Conservation (phyloP, 345 rosid species). For the Physaria fendleri region DNA sequence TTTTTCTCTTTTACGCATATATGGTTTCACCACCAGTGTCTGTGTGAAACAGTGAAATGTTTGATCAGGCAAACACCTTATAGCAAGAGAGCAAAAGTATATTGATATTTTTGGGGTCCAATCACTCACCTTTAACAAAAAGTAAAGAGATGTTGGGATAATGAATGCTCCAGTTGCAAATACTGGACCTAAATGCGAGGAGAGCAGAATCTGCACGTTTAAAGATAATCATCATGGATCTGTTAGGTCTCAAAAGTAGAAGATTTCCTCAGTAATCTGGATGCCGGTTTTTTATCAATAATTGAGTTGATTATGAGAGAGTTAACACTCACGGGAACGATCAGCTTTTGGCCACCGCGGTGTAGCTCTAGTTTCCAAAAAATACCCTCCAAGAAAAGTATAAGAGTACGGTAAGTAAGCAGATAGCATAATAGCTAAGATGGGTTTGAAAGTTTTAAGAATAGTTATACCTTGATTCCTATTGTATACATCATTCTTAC, state of each 20-base stretch:
- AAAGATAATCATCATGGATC: constrained; percentile 12
- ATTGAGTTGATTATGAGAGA: background rate
- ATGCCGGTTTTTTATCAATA: background rate
- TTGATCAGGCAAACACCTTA: background rate
- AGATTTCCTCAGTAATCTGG: background rate
- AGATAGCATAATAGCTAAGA: constrained; percentile 1
- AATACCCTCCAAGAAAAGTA: constrained; percentile 52
- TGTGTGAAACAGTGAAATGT: constrained; percentile 27
- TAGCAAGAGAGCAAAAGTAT: background rate
- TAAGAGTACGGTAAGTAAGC: background rate
- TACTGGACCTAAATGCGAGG: constrained; percentile 46
- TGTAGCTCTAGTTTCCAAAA: constrained; percentile 86
- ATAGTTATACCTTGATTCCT: constrained; percentile 69
- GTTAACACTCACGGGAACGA: constrained; percentile 67
- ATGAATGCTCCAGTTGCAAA: constrained; percentile 79
- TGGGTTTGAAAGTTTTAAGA: background rate
- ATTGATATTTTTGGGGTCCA: background rate
- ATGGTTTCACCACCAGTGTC: constrained; percentile 81
- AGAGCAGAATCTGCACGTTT: constrained; percentile 72
- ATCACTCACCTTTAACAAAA: constrained; percentile 67
- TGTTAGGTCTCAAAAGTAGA: background rate
- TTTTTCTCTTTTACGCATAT: constrained; percentile 57
- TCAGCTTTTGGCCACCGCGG: constrained; percentile 81
- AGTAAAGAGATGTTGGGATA: constrained; percentile 79
- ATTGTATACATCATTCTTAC: constrained; percentile 68